Base-by-base conservation (phyloP, 768 basidiomycete species). In the Kwoniella heveanensis region DNA sequence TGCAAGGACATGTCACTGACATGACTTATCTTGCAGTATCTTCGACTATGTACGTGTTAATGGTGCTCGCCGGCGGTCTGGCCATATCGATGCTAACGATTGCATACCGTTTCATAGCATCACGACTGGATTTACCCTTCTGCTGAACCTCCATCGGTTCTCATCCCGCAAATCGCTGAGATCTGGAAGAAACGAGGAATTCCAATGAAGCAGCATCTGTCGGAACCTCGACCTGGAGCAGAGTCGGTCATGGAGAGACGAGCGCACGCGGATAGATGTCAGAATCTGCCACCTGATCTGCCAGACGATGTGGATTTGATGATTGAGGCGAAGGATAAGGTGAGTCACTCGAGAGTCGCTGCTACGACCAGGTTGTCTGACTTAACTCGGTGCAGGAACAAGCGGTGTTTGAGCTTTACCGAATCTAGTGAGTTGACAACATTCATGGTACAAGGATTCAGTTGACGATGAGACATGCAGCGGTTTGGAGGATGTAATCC, bases 161-260 rank as follows among this genome's bases (percentile, higher is more conserved):
- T 95, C 65, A 90, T 94, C 36, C 83, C 84, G n/a, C 49, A 64
- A n/a, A 87, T 91, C 62, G 87, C 88, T 62, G 85, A 83, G 15
- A 90, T 90, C 29, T 97, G 90, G 84, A 77, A 80, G 27, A 83
- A 83, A 48, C 87, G 90, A 13, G 88, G 90, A 7, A 95, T 97
- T 64, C 85, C 83, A 37, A 90, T 91, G 6, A 97, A 96, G 80
- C 93, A 95, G 75, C 94, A 97, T 80, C 85, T 95, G 12, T 92
- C 90, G 53, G 91, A 93, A 71, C 87, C 89, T n/a, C 83, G 92
- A n/a, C 85, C 87, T 1, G 92, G 92, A 1, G 91, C 92, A 4
- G 85, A 85, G 37, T 87, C 86, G 1, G 79, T 91, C 26, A 93
- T 92, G 89, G 91, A 94, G 77, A 82, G 86, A 67, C 84, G 93